Conservation (phyloP, 768 basidiomycete genomes). For the Mycena galericulata region DNA sequence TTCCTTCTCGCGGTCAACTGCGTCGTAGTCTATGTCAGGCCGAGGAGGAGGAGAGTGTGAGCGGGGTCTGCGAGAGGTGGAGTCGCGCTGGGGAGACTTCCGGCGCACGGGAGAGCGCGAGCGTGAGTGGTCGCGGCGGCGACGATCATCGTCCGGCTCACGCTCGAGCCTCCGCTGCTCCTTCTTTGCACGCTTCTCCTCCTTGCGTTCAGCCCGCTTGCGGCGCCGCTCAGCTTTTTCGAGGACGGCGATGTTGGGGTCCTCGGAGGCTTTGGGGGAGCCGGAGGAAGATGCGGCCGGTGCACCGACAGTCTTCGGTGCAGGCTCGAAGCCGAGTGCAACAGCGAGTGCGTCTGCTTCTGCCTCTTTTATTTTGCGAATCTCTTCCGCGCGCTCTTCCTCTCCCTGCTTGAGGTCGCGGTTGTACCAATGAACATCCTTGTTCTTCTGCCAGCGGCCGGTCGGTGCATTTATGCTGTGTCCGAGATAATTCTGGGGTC, state of each 20-base stretch:
- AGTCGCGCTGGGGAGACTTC: slow-evolving; percentile 43
- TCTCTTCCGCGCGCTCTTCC: slow-evolving; percentile 74
- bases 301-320: slow-evolving; percentile 53
- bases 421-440: slow-evolving; percentile 96
- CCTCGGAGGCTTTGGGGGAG: slow-evolving; percentile 27
- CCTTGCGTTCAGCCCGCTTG: slow-evolving; percentile 50
- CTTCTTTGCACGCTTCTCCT: slow-evolving; percentile 65
- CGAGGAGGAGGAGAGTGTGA: slow-evolving; percentile 6
- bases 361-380: slow-evolving; percentile 83
- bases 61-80: background rate
- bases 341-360: slow-evolving; percentile 90
- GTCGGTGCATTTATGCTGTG: slow-evolving; percentile 96
- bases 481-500: slow-evolving; percentile 87
- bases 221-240: slow-evolving; percentile 46
- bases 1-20: slow-evolving; percentile 48
- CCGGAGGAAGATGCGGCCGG: slow-evolving; percentile 31
- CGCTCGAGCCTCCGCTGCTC: slow-evolving; percentile 57
- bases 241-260: slow-evolving; percentile 38
- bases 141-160: slow-evolving; percentile 39
- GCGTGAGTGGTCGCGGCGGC: slow-evolving; percentile 47
- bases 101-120: slow-evolving; percentile 45
- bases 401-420: slow-evolving; percentile 65
- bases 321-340: slow-evolving; percentile 83
- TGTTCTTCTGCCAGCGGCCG: slow-evolving; percentile 97
- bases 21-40: slow-evolving; percentile 44